Percentiles rank a stretch among this genome's conserved stretches.
These are phyloP conservation scores for Hansenula anomala DNA, from an alignment of 1,139 yeast genomes.

Conservation along the genomic window DNA sequence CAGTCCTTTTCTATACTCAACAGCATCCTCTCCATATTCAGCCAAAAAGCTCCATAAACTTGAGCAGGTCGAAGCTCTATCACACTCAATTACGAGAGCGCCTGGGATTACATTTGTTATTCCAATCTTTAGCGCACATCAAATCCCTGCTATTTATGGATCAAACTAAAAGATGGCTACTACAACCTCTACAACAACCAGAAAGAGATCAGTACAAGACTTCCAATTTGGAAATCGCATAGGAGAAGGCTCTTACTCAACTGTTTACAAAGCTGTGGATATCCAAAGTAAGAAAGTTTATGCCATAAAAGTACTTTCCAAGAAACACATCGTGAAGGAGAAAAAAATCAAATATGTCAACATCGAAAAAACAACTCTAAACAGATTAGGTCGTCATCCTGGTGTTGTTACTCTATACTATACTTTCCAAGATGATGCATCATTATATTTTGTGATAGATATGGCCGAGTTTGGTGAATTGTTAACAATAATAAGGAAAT, in stretches of 20 bases:
- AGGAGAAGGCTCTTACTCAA: constrained; percentile 96
- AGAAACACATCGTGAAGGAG: constrained; percentile 91
- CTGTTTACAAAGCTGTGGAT: constrained; percentile 85
- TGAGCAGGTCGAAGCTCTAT: too few species aligned
- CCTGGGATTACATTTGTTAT: too few species aligned
- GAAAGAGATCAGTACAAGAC: constrained; percentile 70
- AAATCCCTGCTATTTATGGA: too few species aligned
- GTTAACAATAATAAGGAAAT: constrained; percentile 67
- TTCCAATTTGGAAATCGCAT: constrained; percentile 81
- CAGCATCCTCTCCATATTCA: too few species aligned
- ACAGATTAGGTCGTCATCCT: constrained; percentile 76
- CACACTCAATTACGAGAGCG: too few species aligned
- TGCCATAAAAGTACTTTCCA: constrained; percentile 90
- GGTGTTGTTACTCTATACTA: constrained; percentile 87
- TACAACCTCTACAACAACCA: constrained; percentile 18
- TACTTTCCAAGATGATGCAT: constrained; percentile 89
- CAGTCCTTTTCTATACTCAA: too few species aligned
- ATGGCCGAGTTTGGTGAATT: constrained; percentile 93
- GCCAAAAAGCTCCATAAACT: too few species aligned
- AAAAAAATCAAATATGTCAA: constrained; percentile 94
- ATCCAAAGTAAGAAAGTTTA: constrained; percentile 65
- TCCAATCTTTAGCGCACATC: too few species aligned
- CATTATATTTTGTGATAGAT: constrained; percentile 87
- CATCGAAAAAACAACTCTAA: constrained; percentile 90
- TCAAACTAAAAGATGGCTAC: neutral